These are phyloP conservation scores for Martensiomyces pterosporus DNA, from an alignment of 192 early-diverging fungal genomes.

Conservation along the genomic window DNA sequence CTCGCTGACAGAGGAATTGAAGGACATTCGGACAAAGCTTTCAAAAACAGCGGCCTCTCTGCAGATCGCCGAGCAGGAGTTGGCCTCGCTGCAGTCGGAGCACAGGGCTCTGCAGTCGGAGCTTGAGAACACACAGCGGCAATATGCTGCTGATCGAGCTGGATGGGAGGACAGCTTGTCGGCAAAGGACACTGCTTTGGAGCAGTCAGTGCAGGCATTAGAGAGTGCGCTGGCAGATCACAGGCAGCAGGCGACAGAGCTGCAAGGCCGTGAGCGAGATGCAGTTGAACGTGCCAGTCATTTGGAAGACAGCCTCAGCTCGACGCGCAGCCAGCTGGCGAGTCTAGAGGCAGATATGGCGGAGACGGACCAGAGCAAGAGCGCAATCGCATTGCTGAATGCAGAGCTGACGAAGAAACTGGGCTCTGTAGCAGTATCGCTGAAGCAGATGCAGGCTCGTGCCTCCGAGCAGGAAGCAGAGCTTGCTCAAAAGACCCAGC, in stretches of 20 bases:
- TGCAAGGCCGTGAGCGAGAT: not conserved
- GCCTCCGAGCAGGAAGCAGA: too few species aligned
- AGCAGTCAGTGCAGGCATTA: not conserved
- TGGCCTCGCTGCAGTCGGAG: not conserved
- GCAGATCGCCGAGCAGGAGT: not conserved
- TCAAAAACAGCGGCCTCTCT: slow-evolving; percentile 1
- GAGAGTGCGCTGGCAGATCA: not conserved
- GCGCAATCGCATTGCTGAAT: slow-evolving; percentile 5
- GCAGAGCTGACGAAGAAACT: slow-evolving; percentile 12
- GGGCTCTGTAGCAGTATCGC: too few species aligned
- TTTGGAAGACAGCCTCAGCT: slow-evolving; percentile 6
- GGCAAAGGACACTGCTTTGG: not conserved
- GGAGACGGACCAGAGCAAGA: slow-evolving; percentile 8
- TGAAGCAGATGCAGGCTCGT: too few species aligned
- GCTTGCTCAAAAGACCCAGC: too few species aligned
- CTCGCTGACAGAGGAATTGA: too few species aligned
- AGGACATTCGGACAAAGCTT: too few species aligned
- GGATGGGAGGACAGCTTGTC: not conserved
- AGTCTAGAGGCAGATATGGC: slow-evolving; percentile 6
- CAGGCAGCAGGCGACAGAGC: not conserved
- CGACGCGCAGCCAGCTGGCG: slow-evolving; percentile 1
- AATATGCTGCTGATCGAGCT: not conserved
- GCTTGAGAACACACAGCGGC: not conserved
- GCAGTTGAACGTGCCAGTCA: slow-evolving; percentile 4
- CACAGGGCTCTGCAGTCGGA: not conserved